Evolutionary conservation across 2,329 filamentous ascomycete genomes (phyloP), one percentile per base, ranked within the genome.

Genomic region (Fusarium irregulare): DNA sequence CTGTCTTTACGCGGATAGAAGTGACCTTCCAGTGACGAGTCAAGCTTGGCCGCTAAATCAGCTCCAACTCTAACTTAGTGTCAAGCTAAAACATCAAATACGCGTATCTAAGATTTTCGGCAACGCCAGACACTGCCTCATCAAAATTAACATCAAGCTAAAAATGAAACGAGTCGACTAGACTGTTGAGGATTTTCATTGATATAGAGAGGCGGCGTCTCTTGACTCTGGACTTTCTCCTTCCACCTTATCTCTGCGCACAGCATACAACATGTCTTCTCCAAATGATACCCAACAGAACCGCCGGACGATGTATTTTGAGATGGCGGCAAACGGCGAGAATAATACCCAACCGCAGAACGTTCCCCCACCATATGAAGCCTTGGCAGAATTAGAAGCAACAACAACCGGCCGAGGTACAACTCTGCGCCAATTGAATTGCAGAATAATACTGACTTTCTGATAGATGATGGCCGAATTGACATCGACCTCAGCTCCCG

Each of bases 401-500:
- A 62, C 34, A 0, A 48, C 60, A 7, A 32, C 58, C 1, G 21
- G 21, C 4, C 21, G 21, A 21, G 20, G n/a, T n/a, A n/a, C n/a
- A n/a, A n/a, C n/a, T n/a, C n/a, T n/a, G n/a, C n/a, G n/a, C n/a
- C n/a, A n/a, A n/a, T n/a, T n/a, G n/a, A n/a, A n/a, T n/a, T n/a
- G n/a, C n/a, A n/a, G n/a, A n/a, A n/a, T n/a, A n/a, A n/a, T 7
- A 25, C 51, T 55, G 20, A 55, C 28, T 8, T 3, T 7, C 4
- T 7, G 1, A 34, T 0, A 37, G 64, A 64, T 4, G 64, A 67
- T 14, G 64, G 64, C 1, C 57, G 64, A 16, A 16, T 67, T 11
- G 64, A 67, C 1, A 67, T 67, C 0, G 64, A 67, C 6, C 60
- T 67, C 4, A 50, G 42, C 7, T 64, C 64, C 1, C 37, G 48